Evolutionary conservation across 495 filamentous ascomycete species (phyloP).

Genomic region (Thozetella sp.): DNA sequence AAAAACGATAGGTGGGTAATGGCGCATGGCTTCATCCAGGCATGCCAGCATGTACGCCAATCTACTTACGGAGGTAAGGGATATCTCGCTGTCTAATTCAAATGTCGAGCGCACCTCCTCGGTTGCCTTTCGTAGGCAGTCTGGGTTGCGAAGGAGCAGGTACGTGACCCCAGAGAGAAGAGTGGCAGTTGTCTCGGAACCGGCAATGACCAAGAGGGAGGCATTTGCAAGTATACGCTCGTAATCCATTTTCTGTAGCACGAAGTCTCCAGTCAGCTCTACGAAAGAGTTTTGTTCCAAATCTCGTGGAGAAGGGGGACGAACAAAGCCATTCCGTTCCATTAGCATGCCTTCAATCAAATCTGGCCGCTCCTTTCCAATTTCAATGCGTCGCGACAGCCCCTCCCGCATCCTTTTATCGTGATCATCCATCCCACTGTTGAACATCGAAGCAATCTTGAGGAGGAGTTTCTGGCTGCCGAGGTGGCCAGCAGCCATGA

Average conservation of each 20-base stretch:
- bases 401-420: constrained; percentile 17
- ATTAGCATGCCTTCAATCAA: constrained; percentile 42
- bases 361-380: constrained; percentile 29
- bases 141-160: constrained; percentile 44
- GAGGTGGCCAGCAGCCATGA: constrained; percentile 25
- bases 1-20: constrained; percentile 53
- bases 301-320: not conserved
- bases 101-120: constrained; percentile 53
- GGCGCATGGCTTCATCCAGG: constrained; percentile 54
- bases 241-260: constrained; percentile 28
- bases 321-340: constrained; percentile 19
- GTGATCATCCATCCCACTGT: constrained; percentile 17
- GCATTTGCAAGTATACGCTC: not conserved
- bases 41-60: constrained; percentile 55
- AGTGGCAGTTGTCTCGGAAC: constrained; percentile 55
- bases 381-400: constrained; percentile 26
- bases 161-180: constrained; percentile 45
- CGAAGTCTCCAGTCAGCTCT: constrained; percentile 25
- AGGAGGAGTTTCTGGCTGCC: constrained; percentile 7
- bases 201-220: not conserved
- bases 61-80: constrained; percentile 31
- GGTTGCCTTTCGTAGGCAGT: constrained; percentile 34
- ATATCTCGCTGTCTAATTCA: constrained; percentile 46
- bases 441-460: not conserved
- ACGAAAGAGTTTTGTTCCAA: constrained; percentile 30